Conservation (phyloP, 371 early-diverging fungal species). For the Coemansia sp. region DNA sequence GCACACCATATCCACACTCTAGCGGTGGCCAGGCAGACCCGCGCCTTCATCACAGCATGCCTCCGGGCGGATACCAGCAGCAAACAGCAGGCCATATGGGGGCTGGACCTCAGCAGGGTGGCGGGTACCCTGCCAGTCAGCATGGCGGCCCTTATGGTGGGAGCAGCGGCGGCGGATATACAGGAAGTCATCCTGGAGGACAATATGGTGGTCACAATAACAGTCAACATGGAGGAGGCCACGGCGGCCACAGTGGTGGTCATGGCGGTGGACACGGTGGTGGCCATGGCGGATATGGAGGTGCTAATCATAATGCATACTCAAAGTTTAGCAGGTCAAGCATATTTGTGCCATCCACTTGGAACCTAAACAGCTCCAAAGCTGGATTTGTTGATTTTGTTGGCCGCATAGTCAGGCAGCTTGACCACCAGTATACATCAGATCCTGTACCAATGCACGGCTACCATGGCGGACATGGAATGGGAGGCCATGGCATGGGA, state of each 20-base stretch:
- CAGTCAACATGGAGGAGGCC: slow-evolving; percentile 6
- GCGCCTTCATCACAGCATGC: neutral
- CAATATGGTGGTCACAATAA: slow-evolving; percentile 1
- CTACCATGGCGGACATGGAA: neutral
- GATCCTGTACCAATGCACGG: neutral
- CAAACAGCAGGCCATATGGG: neutral
- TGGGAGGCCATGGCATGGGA: neutral
- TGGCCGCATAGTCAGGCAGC: slow-evolving; percentile 13
- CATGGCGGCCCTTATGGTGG: neutral
- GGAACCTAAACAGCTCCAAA: slow-evolving; percentile 16
- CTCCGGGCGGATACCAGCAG: neutral
- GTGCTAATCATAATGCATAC: neutral
- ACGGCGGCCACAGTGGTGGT: neutral
- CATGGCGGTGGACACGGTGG: slow-evolving; percentile 7
- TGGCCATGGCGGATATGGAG: slow-evolving; percentile 6
- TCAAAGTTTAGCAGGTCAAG: slow-evolving; percentile 17
- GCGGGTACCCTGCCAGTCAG: neutral
- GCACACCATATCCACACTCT: slow-evolving; percentile 1
- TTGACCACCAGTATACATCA: slow-evolving; percentile 32
- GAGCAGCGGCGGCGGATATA: neutral
- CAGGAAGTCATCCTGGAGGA: neutral
- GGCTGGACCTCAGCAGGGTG: neutral
- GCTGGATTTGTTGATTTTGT: slow-evolving; percentile 21
- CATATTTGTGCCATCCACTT: slow-evolving; percentile 28
- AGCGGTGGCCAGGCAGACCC: neutral